Percentiles rank a stretch among this genome's conserved stretches.
Evolutionary conservation across 129 eudicot species (phyloP).

Genomic region (Daucus carota): DH1_v3.0 NC_030386.2:23271001-23271500

Average conservation of each 20-base stretch:
- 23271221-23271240: constrained; percentile 27
- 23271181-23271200: constrained; percentile 29
- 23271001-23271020: constrained; percentile 33
- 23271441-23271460: constrained; percentile 21
- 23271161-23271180: constrained; percentile 27
- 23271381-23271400: constrained; percentile 17
- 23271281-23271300: constrained; percentile 24
- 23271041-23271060: constrained; percentile 24
- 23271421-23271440: constrained; percentile 20
- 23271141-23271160: constrained; percentile 28
- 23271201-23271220: constrained; percentile 29
- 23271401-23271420: constrained; percentile 21
- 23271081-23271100: constrained; percentile 20
- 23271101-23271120: constrained; percentile 23
- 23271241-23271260: constrained; percentile 21
- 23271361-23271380: constrained; percentile 27
- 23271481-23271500: constrained; percentile 25
- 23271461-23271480: constrained; percentile 23
- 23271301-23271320: constrained; percentile 45
- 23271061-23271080: constrained; percentile 24
- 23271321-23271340: constrained; percentile 37
- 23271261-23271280: constrained; percentile 39
- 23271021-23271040: constrained; percentile 29
- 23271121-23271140: constrained; percentile 24
- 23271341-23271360: constrained; percentile 29